Conservation (phyloP, 202 grass and related monocot genomes). For the Hordeum pubiflorum region DNA sequence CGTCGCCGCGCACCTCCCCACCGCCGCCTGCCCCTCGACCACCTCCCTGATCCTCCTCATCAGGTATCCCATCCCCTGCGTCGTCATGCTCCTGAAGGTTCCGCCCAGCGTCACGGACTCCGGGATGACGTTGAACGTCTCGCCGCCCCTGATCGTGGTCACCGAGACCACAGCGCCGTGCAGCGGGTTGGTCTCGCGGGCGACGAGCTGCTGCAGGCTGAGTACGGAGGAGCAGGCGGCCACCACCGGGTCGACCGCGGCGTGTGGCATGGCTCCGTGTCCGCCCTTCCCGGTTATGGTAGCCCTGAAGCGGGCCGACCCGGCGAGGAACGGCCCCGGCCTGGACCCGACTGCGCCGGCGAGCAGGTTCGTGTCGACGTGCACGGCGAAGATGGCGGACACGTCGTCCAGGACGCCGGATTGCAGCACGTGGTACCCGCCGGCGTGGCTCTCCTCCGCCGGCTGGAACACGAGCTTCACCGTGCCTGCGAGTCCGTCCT, state of each 20-base stretch:
- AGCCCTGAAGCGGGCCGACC: constrained; percentile 48
- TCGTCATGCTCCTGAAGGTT: constrained; percentile 70
- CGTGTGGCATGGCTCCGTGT: constrained; percentile 46
- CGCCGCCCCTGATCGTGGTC: constrained; percentile 52
- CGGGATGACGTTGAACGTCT: constrained; percentile 68
- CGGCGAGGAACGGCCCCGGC: constrained; percentile 57
- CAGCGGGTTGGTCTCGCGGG: constrained; percentile 54
- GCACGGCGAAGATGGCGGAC: constrained; percentile 52
- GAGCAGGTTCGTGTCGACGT: constrained; percentile 15
- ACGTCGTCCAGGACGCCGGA: constrained; percentile 40
- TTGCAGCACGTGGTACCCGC: constrained; percentile 54
- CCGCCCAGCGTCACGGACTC: constrained; percentile 53
- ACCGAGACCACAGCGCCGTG: constrained; percentile 59
- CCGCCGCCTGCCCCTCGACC: constrained; percentile 49
- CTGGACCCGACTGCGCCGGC: constrained; percentile 34
- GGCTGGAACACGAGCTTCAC: constrained; percentile 83
- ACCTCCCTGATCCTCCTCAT: constrained; percentile 57
- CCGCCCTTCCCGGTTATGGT: constrained; percentile 64
- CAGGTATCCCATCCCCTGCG: constrained; percentile 44
- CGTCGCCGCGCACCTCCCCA: constrained; percentile 38
- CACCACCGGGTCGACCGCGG: constrained; percentile 45
- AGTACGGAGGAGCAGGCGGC: constrained; percentile 43
- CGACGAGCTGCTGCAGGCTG: constrained; percentile 48
- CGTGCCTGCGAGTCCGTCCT: constrained; percentile 39
- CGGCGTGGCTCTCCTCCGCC: constrained; percentile 49